Conservation (phyloP, 768 basidiomycete species). For the Podaxis carcinomalis region DNA sequence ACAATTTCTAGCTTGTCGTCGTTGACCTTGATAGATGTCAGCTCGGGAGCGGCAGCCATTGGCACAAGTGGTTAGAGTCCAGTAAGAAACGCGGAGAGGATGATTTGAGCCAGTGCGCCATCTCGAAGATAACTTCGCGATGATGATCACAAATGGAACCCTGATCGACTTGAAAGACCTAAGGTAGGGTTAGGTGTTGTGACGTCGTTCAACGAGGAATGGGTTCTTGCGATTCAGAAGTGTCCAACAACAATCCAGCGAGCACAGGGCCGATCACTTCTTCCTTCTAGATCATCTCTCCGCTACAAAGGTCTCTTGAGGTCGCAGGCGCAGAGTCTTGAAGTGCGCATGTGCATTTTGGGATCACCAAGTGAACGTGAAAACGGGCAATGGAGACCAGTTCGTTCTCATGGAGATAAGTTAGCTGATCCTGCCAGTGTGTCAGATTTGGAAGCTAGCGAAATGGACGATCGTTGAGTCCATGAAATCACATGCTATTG, state of each 20-base stretch:
- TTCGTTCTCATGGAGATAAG: background rate
- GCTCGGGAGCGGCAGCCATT: conserved; percentile 21
- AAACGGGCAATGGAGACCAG: background rate
- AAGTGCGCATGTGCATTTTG: background rate
- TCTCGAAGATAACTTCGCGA: background rate
- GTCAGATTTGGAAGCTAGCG: background rate
- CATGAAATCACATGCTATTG: conserved; percentile 5
- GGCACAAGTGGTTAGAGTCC: background rate
- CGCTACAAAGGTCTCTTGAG: background rate
- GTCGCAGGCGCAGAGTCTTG: background rate
- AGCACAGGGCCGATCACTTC: background rate
- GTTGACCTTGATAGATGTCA: conserved; percentile 37
- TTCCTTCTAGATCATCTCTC: background rate
- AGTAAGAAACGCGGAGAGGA: too few relatives aligned
- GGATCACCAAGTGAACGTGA: background rate
- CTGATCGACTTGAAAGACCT: background rate
- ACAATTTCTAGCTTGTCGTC: conserved; percentile 69
- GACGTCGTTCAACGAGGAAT: background rate
- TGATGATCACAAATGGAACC: background rate
- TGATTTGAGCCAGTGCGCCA: background rate
- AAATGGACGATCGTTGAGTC: background rate
- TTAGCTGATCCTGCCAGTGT: background rate
- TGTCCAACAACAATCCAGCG: background rate
- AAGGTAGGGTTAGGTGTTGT: background rate
- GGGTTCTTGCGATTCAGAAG: background rate